Evolutionary conservation across 768 basidiomycete species (phyloP).

Genomic region (Lyophyllum atratum): DNA sequence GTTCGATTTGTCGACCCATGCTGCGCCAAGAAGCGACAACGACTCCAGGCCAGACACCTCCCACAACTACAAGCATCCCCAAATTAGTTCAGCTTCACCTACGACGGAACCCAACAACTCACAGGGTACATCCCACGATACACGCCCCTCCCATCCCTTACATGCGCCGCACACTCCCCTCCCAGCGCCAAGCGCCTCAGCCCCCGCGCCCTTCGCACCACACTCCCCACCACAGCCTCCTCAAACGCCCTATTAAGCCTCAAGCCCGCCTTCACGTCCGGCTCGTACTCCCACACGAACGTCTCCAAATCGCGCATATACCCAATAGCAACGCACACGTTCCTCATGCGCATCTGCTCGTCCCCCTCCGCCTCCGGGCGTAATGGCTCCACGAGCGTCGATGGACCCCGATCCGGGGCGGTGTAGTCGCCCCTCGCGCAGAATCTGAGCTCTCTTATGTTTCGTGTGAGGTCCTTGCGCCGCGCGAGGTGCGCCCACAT

Average conservation of each 20-base stretch:
- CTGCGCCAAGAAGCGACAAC: constrained; percentile 27
- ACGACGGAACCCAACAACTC: background rate
- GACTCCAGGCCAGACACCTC: constrained; percentile 27
- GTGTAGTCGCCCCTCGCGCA: constrained; percentile 38
- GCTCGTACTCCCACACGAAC: constrained; percentile 44
- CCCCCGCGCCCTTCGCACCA: constrained; percentile 23
- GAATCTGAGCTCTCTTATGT: constrained; percentile 48
- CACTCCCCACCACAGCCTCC: constrained; percentile 36
- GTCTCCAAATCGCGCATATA: constrained; percentile 42
- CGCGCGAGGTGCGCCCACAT: constrained; percentile 55
- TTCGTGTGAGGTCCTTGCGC: constrained; percentile 48
- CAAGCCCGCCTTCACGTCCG: constrained; percentile 23
- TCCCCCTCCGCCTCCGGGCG: constrained; percentile 16
- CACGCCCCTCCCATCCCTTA: constrained; percentile 28
- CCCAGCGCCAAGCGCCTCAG: constrained; percentile 37
- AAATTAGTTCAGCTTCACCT: background rate
- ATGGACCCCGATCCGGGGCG: constrained; percentile 43
- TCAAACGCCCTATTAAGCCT: constrained; percentile 38
- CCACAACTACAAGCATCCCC: constrained; percentile 24
- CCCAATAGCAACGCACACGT: constrained; percentile 41
- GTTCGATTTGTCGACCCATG: constrained; percentile 29
- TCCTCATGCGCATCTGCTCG: constrained; percentile 26
- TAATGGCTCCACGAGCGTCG: constrained; percentile 35
- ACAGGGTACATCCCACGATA: constrained; percentile 37
- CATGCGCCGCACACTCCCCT: constrained; percentile 43